Conservation (phyloP, 176 grass and related monocot species). For the Oryza glumipatula region DNA sequence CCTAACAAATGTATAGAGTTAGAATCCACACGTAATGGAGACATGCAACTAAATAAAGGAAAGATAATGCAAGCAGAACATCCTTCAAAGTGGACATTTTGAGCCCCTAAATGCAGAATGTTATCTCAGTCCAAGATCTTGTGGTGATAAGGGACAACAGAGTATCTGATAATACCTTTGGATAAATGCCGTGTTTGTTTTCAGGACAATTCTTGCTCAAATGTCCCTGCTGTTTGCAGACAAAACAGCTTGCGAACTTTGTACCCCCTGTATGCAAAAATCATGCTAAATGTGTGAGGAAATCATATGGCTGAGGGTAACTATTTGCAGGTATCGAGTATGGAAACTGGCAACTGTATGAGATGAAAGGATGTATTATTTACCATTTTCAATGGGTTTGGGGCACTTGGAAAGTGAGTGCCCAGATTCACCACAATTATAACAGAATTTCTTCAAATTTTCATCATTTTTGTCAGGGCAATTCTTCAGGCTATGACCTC, state of each 20-base stretch:
- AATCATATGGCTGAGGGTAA: slow-evolving; percentile 4
- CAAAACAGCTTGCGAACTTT: slow-evolving; percentile 92
- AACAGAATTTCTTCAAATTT: slow-evolving; percentile 72
- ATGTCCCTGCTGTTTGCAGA: slow-evolving; percentile 84
- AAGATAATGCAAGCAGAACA: slow-evolving; percentile 7
- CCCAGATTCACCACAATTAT: slow-evolving; percentile 85
- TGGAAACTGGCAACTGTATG: slow-evolving; percentile 5
- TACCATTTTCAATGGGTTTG: slow-evolving; percentile 80
- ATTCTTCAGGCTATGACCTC: slow-evolving; percentile 90
- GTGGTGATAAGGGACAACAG: background rate
- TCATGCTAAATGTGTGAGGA: background rate
- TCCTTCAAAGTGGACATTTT: background rate
- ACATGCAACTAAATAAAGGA: background rate
- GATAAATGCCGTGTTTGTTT: slow-evolving; percentile 88
- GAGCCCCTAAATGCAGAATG: background rate
- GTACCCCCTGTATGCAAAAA: slow-evolving; percentile 61
- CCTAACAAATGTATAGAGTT: slow-evolving; percentile 57
- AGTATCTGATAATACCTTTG: slow-evolving; percentile 65
- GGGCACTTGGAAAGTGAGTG: slow-evolving; percentile 87
- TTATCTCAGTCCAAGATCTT: background rate
- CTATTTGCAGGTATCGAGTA: background rate
- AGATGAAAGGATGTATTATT: background rate
- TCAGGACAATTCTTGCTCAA: slow-evolving; percentile 90
- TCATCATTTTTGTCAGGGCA: slow-evolving; percentile 75
- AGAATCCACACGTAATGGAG: background rate